A percentile compares a stretch with the other conserved stretches of the same genome.
phyloP scores from a whole-genome alignment of 2,329 filamentous ascomycete genomes.

The Penicillium vulpinum region DNA sequence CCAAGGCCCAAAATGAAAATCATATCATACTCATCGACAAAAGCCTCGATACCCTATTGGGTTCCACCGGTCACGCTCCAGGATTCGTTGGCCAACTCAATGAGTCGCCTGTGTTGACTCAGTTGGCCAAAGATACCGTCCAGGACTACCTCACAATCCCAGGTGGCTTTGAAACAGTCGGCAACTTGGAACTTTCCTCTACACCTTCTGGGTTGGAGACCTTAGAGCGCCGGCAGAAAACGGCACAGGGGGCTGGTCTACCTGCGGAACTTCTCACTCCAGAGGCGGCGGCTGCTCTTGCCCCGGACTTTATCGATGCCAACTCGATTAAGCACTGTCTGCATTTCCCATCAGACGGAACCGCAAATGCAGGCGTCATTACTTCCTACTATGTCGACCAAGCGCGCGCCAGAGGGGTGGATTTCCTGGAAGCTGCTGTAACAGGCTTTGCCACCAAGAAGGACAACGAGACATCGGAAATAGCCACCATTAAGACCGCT shows the following conservation, averaged over 20 bases:
- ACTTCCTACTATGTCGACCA: slow-evolving; percentile 26
- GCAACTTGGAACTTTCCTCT: slow-evolving; percentile 29
- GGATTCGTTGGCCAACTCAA: slow-evolving; percentile 41
- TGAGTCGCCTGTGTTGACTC: slow-evolving; percentile 32
- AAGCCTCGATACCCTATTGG: slow-evolving; percentile 25
- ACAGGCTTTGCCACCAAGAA: slow-evolving; percentile 7
- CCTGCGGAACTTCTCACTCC: slow-evolving; percentile 27
- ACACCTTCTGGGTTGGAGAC: slow-evolving; percentile 20
- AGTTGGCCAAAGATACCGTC: slow-evolving; percentile 33
- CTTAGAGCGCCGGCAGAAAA: slow-evolving; percentile 18
- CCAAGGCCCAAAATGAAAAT: slow-evolving; percentile 9
- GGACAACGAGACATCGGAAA: neutral
- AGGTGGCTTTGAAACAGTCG: slow-evolving; percentile 28
- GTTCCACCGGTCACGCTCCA: slow-evolving; percentile 38
- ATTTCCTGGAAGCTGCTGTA: slow-evolving; percentile 25
- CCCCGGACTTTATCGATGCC: slow-evolving; percentile 31
- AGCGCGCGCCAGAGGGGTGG: slow-evolving; percentile 21
- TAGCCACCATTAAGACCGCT: slow-evolving; percentile 14
- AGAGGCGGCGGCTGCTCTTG: slow-evolving; percentile 22
- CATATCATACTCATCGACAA: slow-evolving; percentile 30
- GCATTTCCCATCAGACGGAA: slow-evolving; percentile 30
- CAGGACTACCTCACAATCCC: slow-evolving; percentile 31
- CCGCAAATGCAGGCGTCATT: slow-evolving; percentile 27
- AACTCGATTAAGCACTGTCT: slow-evolving; percentile 18
- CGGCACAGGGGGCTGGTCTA: slow-evolving; percentile 25